These are phyloP conservation scores for Pichia kudriavzevii DNA, from an alignment of 1,139 yeast species.

Conservation along the genomic window DNA sequence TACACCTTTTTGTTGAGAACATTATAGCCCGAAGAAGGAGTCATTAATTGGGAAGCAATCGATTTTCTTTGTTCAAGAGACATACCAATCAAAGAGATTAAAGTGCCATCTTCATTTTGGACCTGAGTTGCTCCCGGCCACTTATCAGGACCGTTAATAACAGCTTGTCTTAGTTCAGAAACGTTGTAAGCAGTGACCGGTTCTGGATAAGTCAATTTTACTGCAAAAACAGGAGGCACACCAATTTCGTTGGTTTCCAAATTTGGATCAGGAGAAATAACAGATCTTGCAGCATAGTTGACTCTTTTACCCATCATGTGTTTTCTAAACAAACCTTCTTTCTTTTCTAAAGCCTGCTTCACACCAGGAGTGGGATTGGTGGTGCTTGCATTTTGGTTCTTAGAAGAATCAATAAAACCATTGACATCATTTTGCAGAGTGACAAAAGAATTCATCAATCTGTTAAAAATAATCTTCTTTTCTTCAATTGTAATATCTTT, in stretches of 20 bases:
- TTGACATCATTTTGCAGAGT: slow-evolving; percentile 93
- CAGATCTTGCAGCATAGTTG: slow-evolving; percentile 97
- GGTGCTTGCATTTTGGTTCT: slow-evolving; percentile 59
- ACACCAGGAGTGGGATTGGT: slow-evolving; percentile 85
- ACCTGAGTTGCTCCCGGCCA: slow-evolving; percentile 99
- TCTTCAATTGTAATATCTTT: slow-evolving; percentile 64
- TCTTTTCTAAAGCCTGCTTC: slow-evolving; percentile 96
- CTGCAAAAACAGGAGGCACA: slow-evolving; percentile 97
- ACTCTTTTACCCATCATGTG: slow-evolving; percentile 99
- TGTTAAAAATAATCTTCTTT: slow-evolving; percentile 70
- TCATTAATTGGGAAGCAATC: slow-evolving; percentile 87
- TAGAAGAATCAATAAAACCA: slow-evolving; percentile 86
- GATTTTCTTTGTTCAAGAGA: slow-evolving; percentile 90
- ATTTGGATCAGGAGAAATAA: slow-evolving; percentile 98
- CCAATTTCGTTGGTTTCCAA: slow-evolving; percentile 97
- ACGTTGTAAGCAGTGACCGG: slow-evolving; percentile 95
- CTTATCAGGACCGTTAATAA: slow-evolving; percentile 90
- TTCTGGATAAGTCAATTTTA: slow-evolving; percentile 92
- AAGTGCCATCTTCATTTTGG: slow-evolving; percentile 92
- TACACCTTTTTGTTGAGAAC: slow-evolving; percentile 85
- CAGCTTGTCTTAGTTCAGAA: slow-evolving; percentile 86
- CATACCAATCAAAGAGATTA: slow-evolving; percentile 81
- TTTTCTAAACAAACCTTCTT: slow-evolving; percentile 96
- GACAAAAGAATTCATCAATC: slow-evolving; percentile 92
- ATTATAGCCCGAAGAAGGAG: slow-evolving; percentile 47